These are phyloP conservation scores for Cryptococcus depauperatus DNA, from an alignment of 1,284 basidiomycete genomes.

Conservation along the genomic window DNA sequence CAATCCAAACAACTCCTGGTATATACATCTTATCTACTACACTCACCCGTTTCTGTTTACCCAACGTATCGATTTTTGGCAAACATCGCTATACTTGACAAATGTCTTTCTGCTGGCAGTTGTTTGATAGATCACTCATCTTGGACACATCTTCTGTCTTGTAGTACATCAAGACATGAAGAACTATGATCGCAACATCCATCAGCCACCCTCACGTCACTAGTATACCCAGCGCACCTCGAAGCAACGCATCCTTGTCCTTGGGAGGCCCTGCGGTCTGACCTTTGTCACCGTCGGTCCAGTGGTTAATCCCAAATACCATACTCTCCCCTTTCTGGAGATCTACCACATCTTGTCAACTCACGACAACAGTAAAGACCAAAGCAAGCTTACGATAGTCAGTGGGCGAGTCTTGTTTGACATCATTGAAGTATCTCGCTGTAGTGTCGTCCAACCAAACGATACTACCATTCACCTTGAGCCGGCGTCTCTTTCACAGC, in stretches of 20 bases:
- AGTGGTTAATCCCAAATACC: slow-evolving; percentile 9
- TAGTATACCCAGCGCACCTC: not conserved
- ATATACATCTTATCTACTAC: too few species aligned
- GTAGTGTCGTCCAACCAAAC: slow-evolving; percentile 9
- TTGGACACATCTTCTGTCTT: slow-evolving; percentile 3
- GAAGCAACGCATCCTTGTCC: slow-evolving; percentile 1
- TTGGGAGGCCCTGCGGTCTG: slow-evolving; percentile 3
- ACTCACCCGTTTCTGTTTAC: too few species aligned
- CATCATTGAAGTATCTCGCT: slow-evolving; percentile 9
- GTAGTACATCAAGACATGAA: slow-evolving; percentile 11
- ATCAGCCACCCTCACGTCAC: not conserved
- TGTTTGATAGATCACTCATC: not conserved
- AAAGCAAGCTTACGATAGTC: slow-evolving; percentile 3
- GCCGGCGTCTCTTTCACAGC: not conserved
- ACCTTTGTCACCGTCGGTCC: slow-evolving; percentile 6
- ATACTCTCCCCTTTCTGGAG: not conserved
- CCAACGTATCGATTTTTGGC: too few species aligned
- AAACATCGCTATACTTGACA: slow-evolving; percentile 5
- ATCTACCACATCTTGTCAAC: not conserved
- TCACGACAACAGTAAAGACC: not conserved
- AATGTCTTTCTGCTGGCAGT: slow-evolving; percentile 4
- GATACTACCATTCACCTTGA: slow-evolving; percentile 3
- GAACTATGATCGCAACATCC: slow-evolving; percentile 1
- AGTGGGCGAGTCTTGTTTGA: slow-evolving; percentile 3
- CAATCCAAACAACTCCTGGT: too few species aligned